A percentile compares a stretch with the other conserved stretches of the same genome.
These are phyloP conservation scores for Artemisia argyi DNA, from an alignment of 129 eudicot species.

Conservation along the genomic window DNA sequence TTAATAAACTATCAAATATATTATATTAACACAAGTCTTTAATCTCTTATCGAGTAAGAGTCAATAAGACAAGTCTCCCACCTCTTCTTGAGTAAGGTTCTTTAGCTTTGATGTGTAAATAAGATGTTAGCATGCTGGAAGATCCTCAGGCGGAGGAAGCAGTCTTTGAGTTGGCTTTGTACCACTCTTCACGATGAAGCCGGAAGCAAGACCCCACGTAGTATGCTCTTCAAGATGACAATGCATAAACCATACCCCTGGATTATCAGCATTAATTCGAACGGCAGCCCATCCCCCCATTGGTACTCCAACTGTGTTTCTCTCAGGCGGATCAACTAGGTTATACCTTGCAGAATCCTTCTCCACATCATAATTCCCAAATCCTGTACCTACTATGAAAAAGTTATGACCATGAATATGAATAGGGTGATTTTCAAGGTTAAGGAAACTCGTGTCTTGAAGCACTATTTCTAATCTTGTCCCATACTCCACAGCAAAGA, in stretches of 20 bases:
- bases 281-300: slow-evolving; percentile 85
- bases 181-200: slow-evolving; percentile 60
- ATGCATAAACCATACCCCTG: slow-evolving; percentile 88
- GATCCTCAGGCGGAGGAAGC: slow-evolving; percentile 73
- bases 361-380: slow-evolving; percentile 53
- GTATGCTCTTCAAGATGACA: slow-evolving; percentile 88
- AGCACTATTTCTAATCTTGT: slow-evolving; percentile 66
- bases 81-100: too few relatives aligned
- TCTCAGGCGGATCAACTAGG: slow-evolving; percentile 79
- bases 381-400: slow-evolving; percentile 68
- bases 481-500: slow-evolving; percentile 58
- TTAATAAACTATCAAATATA: too few relatives aligned
- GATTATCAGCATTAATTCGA: slow-evolving; percentile 64
- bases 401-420: slow-evolving; percentile 85
- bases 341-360: slow-evolving; percentile 52
- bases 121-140: slow-evolving; percentile 57
- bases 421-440: slow-evolving; percentile 77
- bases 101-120: background rate
- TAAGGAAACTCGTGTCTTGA: slow-evolving; percentile 70
- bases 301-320: slow-evolving; percentile 86
- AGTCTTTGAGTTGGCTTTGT: slow-evolving; percentile 46
- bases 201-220: slow-evolving; percentile 78
- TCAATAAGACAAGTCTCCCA: too few relatives aligned
- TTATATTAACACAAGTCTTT: too few relatives aligned
- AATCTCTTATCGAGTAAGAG: too few relatives aligned